Evolutionary conservation across 2,329 filamentous ascomycete genomes (phyloP).

Genomic region (Botryosphaeria dothidea): DNA sequence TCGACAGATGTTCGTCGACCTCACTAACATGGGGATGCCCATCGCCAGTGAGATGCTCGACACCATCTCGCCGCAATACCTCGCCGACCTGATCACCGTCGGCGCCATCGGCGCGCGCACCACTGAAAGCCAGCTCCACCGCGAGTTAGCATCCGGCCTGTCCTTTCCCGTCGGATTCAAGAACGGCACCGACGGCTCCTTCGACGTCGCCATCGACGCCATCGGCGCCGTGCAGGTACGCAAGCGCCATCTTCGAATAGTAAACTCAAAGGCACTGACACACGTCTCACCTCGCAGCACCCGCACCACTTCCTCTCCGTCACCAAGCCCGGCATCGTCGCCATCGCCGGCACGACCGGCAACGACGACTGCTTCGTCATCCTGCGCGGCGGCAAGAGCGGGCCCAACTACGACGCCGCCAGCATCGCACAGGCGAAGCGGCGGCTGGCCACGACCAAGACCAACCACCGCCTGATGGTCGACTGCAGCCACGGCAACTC

Average conservation of each 20-base stretch:
- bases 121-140: constrained; percentile 92
- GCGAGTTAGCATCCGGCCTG: constrained; percentile 88
- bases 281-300: too few species aligned
- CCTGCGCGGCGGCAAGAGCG: constrained; percentile 85
- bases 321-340: constrained; percentile 92
- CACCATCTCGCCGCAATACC: constrained; percentile 95
- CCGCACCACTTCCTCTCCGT: constrained; percentile 97
- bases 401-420: constrained; percentile 88
- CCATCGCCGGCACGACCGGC: constrained; percentile 89
- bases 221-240: constrained; percentile 91
- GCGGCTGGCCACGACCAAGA: constrained; percentile 71
- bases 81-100: constrained; percentile 86
- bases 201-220: constrained; percentile 90
- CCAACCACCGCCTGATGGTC: constrained; percentile 83
- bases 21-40: constrained; percentile 91
- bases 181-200: constrained; percentile 92
- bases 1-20: constrained; percentile 87
- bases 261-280: too few species aligned
- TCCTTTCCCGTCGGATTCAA: constrained; percentile 99
- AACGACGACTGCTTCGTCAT: constrained; percentile 99
- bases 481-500: constrained; percentile 98
- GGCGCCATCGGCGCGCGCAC: constrained; percentile 93
- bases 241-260: too few species aligned
- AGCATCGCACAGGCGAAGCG: constrained; percentile 83
- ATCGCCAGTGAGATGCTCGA: constrained; percentile 97